A percentile compares a stretch with the other conserved stretches of the same genome.
phyloP scores from a whole-genome alignment of 768 basidiomycete species.

The Mycena floridula region DNA sequence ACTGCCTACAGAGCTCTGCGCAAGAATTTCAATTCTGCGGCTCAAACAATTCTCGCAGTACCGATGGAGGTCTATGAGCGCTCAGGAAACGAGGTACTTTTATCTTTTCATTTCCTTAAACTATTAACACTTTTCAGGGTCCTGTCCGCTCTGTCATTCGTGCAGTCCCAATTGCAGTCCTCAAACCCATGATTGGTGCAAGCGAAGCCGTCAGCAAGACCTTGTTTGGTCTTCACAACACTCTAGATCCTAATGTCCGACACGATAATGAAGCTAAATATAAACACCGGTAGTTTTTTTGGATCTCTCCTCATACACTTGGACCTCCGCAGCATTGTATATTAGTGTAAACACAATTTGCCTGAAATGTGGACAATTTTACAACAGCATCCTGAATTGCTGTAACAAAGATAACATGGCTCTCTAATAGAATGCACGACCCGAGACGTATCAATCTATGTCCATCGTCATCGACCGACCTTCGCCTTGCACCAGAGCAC shows the following conservation, averaged over 20 bases:
- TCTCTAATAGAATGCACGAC: constrained; percentile 1
- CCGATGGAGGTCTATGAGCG: constrained; percentile 99
- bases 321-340: no score
- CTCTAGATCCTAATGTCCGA: constrained; percentile 79
- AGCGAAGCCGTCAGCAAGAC: constrained; percentile 97
- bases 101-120: neutral
- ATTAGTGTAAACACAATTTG: constrained; percentile 15
- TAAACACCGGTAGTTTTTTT: constrained; percentile 48
- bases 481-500: constrained; percentile 75
- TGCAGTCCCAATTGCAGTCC: constrained; percentile 94
- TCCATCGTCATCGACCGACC: constrained; percentile 92
- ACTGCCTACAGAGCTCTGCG: constrained; percentile 87
- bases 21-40: constrained; percentile 85
- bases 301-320: no score
- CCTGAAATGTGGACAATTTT: no score
- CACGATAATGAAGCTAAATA: constrained; percentile 91
- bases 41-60: constrained; percentile 96
- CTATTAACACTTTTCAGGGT: constrained; percentile 50
- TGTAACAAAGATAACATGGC: constrained; percentile 3
- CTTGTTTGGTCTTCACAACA: constrained; percentile 86
- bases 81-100: constrained; percentile 79
- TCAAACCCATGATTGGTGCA: constrained; percentile 98
- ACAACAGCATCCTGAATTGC: constrained; percentile 8
- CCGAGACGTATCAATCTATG: constrained; percentile 44
- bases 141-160: constrained; percentile 91